These are phyloP conservation scores for Phalaenopsis hybrid DNA, from an alignment of 116 monocot genomes.

Conservation along the genomic window DNA sequence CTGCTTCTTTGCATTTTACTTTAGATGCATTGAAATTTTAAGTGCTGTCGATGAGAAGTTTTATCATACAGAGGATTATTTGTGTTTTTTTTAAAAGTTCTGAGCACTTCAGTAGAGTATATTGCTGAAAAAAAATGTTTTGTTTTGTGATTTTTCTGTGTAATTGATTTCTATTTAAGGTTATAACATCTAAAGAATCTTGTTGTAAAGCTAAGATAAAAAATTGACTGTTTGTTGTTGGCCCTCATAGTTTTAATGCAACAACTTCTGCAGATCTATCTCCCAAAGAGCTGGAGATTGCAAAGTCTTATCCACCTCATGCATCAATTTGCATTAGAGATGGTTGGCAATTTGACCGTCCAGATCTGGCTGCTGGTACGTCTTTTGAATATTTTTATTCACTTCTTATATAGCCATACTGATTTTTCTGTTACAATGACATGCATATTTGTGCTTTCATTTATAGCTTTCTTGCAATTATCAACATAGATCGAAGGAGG, in stretches of 20 bases:
- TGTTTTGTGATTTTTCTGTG: too few species aligned
- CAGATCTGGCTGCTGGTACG: slow-evolving; percentile 75
- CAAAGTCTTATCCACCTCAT: slow-evolving; percentile 80
- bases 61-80: too few species aligned
- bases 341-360: slow-evolving; percentile 76
- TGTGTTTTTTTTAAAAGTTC: too few species aligned
- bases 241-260: background rate
- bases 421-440: background rate
- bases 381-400: background rate
- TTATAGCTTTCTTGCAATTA: background rate
- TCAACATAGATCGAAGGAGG: background rate
- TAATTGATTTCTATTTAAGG: too few species aligned
- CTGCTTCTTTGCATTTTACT: too few species aligned
- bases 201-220: background rate
- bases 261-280: slow-evolving; percentile 62
- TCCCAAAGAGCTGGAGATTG: slow-evolving; percentile 50
- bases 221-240: background rate
- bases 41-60: too few species aligned
- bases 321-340: slow-evolving; percentile 77
- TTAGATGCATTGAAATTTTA: too few species aligned
- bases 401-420: background rate
- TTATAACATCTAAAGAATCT: background rate
- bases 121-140: too few species aligned
- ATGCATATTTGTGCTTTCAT: background rate
- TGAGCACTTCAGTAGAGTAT: too few species aligned